A percentile compares a stretch with the other conserved stretches of the same genome.
Conservation (phyloP, 108 stramenopile species). For the Nitzschia inconspicua region DNA sequence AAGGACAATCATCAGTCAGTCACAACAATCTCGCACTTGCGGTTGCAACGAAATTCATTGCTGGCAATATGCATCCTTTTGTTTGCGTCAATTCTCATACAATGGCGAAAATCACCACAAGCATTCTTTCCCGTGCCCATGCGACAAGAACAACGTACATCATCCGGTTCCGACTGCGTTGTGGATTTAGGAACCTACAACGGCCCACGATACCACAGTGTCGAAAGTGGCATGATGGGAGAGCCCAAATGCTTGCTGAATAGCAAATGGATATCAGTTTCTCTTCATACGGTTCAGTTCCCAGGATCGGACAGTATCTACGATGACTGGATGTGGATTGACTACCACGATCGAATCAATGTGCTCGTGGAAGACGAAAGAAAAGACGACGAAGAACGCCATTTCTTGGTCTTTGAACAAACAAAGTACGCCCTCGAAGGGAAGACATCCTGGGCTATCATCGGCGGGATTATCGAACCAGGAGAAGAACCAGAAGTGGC, state of each 20-base stretch:
- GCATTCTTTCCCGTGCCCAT: not conserved
- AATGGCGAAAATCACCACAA: too few species aligned
- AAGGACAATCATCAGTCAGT: too few species aligned
- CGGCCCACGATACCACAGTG: constrained; percentile 30
- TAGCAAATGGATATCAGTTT: constrained; percentile 69
- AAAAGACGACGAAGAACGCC: constrained; percentile 20
- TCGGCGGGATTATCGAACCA: constrained; percentile 82
- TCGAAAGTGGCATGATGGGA: constrained; percentile 27
- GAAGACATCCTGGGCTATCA: constrained; percentile 51
- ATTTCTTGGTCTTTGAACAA: constrained; percentile 73
- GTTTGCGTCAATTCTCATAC: not conserved
- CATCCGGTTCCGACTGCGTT: constrained; percentile 9
- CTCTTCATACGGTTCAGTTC: constrained; percentile 61
- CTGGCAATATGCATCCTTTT: not conserved
- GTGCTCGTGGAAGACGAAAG: constrained; percentile 63
- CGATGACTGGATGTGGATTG: constrained; percentile 85
- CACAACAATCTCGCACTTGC: too few species aligned
- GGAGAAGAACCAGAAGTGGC: constrained; percentile 53
- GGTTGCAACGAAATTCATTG: constrained; percentile 3
- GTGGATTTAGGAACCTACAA: constrained; percentile 28
- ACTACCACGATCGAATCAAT: constrained; percentile 87
- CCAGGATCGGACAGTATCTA: constrained; percentile 38
- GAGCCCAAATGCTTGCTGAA: constrained; percentile 58
- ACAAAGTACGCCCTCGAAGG: constrained; percentile 78
- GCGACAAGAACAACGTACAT: not conserved